phyloP scores from a whole-genome alignment of 306 rosid genomes.

The Albizia julibrissin region DNA sequence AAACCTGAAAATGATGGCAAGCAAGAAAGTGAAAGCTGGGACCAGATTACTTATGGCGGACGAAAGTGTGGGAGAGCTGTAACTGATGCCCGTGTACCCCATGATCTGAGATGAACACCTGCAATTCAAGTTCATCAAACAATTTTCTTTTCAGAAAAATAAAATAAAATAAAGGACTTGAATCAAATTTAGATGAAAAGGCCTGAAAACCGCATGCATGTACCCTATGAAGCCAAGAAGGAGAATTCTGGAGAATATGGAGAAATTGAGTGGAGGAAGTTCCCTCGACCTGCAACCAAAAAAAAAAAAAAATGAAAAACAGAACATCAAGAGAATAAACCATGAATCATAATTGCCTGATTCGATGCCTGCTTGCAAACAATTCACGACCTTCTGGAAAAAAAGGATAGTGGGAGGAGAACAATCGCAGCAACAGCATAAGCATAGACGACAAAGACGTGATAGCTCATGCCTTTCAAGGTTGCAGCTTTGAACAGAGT shows the following conservation, averaged over 20 bases:
- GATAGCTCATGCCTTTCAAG: conserved; percentile 67
- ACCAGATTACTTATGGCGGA: conserved; percentile 95
- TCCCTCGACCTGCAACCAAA: conserved; percentile 52
- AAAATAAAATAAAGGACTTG: neutral
- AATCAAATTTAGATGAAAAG: neutral
- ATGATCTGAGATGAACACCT: conserved; percentile 86
- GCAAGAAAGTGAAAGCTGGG: conserved; percentile 93
- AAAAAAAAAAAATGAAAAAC: neutral
- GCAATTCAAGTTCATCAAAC: conserved; percentile 23
- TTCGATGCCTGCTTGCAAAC: neutral
- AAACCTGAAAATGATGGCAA: conserved; percentile 90
- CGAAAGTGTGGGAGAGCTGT: conserved; percentile 87
- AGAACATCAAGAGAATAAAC: conserved; percentile 20
- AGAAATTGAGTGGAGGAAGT: conserved; percentile 69
- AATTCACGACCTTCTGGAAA: conserved; percentile 49
- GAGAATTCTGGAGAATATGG: conserved; percentile 57
- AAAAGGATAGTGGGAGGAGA: conserved; percentile 66
- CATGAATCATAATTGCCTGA: neutral
- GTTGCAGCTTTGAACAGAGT: conserved; percentile 91
- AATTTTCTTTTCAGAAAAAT: neutral
- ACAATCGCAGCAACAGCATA: conserved; percentile 63
- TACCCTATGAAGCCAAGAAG: conserved; percentile 84
- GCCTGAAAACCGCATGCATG: neutral
- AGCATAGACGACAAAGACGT: conserved; percentile 77
- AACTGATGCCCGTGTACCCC: conserved; percentile 87